Base-by-base conservation (phyloP, 2,329 filamentous ascomycete species). In the Curvularia hawaiiensis region DNA sequence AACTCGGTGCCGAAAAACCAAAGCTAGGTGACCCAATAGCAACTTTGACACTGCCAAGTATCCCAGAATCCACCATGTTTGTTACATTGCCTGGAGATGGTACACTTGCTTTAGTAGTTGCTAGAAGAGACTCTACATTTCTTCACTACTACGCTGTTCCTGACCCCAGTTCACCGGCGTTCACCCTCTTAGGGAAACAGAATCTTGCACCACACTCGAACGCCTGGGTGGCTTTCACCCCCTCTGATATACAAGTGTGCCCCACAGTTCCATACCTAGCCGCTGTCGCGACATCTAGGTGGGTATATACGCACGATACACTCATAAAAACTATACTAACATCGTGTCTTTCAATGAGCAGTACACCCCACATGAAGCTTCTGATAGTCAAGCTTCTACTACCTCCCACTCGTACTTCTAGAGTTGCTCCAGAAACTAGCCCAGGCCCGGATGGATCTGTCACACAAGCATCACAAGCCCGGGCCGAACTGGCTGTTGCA, bases 161-260 rank as follows among this genome's bases (percentile, higher is more conserved):
- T 38, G 65, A 69, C 28, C 31, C 26, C 28, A 56, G 35, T 16
- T 57, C 50, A 28, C 46, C 60, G 31, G 50, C 48, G 10, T 54
- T 75, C 30, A 55, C 35, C 18, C 74, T 84, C 9, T 73, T 85
- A 3, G 85, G 84, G 24, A 79, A 78, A 56, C 85, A 88, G 63
- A 87, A 87, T 61, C 78, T 88, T 3, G 84, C 85, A 9, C 85
- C 85, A 1, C 81, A 85, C 65, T 86, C 84, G 3, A 87, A 84
- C 66, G 80, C 85, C n/a, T 88, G 86, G 86, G 75, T 86, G 14
- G 80, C 84, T 1, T 88, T 88, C 67, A 86, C 85, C 0, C 85
- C 86, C 0, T 83, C 84, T 7, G 81, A 82, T 44, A 75, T 89
- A 20, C 81, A 84, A 9, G 68, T 84, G 1, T 84, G 79, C 56